phyloP scores from a whole-genome alignment of 306 rosid species.

The Trifolium fragiferum region DNA sequence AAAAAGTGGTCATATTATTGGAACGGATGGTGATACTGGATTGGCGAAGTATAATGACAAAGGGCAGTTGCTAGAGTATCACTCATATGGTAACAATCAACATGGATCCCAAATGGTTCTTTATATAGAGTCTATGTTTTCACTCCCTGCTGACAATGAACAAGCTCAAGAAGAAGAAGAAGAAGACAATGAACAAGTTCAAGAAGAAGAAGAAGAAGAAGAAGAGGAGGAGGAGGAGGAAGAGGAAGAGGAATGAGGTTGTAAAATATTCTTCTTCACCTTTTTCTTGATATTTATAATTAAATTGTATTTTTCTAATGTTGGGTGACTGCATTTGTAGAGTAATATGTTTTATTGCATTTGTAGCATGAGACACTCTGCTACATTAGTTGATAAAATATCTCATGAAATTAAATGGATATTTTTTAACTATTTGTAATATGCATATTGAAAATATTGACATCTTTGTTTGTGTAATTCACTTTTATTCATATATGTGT shows the following conservation, averaged over 20 bases:
- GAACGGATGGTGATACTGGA: background rate
- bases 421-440: too few species aligned
- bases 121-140: constrained; percentile 35
- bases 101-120: background rate
- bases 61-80: constrained; percentile 24
- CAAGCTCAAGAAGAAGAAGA: background rate
- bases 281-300: background rate
- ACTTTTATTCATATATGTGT: too few species aligned
- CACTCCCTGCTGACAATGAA: constrained; percentile 16
- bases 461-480: too few species aligned
- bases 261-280: background rate
- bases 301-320: too few species aligned
- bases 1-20: constrained; percentile 33
- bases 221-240: too few species aligned
- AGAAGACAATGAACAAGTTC: background rate
- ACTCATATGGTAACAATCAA: background rate
- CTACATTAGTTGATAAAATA: too few species aligned
- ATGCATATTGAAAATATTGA: too few species aligned
- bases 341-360: too few species aligned
- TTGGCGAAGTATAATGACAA: constrained; percentile 29
- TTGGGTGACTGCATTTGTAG: too few species aligned
- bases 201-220: background rate
- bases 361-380: too few species aligned
- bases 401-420: too few species aligned
- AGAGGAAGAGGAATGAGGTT: too few species aligned